These are phyloP conservation scores for Saccharomycopsis microspora DNA, from an alignment of 805 yeast genomes.

Conservation along the genomic window DNA sequence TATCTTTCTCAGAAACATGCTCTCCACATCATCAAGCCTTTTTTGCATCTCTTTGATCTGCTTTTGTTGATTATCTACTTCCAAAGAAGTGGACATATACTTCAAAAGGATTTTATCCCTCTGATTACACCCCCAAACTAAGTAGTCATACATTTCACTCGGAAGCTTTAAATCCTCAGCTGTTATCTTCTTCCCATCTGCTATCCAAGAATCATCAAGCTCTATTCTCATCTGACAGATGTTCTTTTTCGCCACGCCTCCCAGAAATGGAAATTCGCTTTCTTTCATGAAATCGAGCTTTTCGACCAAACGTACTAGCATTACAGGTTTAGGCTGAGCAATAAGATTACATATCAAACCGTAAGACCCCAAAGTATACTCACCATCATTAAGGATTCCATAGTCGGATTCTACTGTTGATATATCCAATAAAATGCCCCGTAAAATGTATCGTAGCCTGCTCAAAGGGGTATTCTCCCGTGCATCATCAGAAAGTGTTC, in stretches of 20 bases:
- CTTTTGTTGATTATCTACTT: neutral
- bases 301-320: neutral
- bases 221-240: constrained; percentile 1
- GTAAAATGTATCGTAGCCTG: neutral
- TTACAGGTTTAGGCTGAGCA: neutral
- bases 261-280: neutral
- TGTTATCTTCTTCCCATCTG: neutral
- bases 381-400: neutral
- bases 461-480: neutral
- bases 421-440: neutral
- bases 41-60: neutral
- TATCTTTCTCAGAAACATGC: neutral
- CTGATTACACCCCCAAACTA: neutral
- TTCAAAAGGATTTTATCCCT: neutral
- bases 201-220: neutral
- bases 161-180: neutral
- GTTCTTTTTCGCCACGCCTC: neutral
- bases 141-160: neutral
- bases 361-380: neutral
- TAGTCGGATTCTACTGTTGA: neutral
- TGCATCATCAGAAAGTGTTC: neutral
- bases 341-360: constrained; percentile 1
- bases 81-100: neutral
- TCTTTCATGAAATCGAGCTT: neutral
- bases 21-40: neutral